These are phyloP conservation scores for Leptographium galeiforme DNA, from an alignment of 2,329 filamentous ascomycete genomes.

Conservation along the genomic window DNA sequence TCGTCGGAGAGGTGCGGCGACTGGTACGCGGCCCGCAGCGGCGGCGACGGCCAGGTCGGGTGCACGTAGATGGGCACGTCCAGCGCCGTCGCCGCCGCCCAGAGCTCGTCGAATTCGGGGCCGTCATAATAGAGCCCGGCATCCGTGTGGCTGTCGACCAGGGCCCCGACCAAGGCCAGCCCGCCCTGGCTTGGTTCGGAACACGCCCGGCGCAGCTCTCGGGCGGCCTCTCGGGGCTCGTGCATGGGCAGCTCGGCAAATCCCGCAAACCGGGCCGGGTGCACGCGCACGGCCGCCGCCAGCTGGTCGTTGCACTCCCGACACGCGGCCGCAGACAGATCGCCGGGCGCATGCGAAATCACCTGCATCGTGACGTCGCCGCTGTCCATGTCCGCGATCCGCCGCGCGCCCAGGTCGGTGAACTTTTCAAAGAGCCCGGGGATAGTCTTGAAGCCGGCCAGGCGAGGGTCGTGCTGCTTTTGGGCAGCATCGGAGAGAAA, in stretches of 20 bases:
- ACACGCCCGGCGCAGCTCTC: conserved; percentile 26
- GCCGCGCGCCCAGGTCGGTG: background rate
- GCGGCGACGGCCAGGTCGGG: conserved; percentile 20
- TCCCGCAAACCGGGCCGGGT: conserved; percentile 11
- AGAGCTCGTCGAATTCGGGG: conserved; percentile 27
- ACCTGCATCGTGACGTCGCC: background rate
- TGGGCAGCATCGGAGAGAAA: background rate
- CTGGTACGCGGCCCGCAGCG: conserved; percentile 15
- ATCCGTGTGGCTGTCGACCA: conserved; percentile 28
- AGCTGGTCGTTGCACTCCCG: conserved; percentile 1
- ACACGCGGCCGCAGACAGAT: background rate
- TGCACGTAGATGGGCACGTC: conserved; percentile 30
- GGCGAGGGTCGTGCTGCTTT: background rate
- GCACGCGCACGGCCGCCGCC: background rate
- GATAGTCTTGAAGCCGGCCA: background rate
- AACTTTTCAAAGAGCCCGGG: background rate
- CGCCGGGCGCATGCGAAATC: background rate
- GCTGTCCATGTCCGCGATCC: background rate
- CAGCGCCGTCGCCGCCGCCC: conserved; percentile 22
- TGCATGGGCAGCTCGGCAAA: conserved; percentile 20
- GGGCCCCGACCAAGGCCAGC: conserved; percentile 28
- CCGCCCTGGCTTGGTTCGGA: conserved; percentile 18
- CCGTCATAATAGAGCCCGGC: conserved; percentile 26
- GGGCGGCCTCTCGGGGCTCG: conserved; percentile 23
- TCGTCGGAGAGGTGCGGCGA: conserved; percentile 16